Base-by-base conservation (phyloP, 2,329 filamentous ascomycete genomes). In the Monosporascus sp. region DNA sequence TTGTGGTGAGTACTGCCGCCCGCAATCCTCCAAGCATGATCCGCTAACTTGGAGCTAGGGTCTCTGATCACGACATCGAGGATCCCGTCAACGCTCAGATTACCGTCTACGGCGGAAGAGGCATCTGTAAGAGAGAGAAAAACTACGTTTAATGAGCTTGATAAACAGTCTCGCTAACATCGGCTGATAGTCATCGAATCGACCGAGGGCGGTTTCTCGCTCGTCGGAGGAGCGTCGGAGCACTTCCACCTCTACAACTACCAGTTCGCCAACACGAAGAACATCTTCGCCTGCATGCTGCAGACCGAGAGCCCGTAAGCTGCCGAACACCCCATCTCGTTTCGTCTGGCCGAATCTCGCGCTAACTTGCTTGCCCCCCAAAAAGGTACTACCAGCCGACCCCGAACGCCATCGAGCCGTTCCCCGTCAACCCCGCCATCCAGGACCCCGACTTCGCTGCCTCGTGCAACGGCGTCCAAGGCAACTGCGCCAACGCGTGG, bases 161-260 rank as follows among this genome's bases (percentile, higher is more conserved):
- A 43, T 5, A 37, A 5, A 49, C 17, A 19, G 22, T 35, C 31
- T 5, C 11, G 11, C 48, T 58, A 52, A 60, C 48, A 38, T 47
- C 17, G 22, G 17, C n/a, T n/a, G 17, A 17, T 26, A 60, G 58
- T 62, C 50, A 62, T 76, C 37, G 73, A 77, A 61, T 71, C 68
- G 11, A 62, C 58, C 2, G 58, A 61, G 9, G 75, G 75, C 37
- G 64, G 58, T 40, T 58, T 77, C 57, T 87, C 84, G 84, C 67
- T 87, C 6, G 78, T 78, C 49, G 84, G 81, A 5, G 83, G 81
- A 0, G 75, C 78, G 0, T 76, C 76, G 2, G 85, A 88, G 70
- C 85, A 87, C 67, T 77, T 76, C 53, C 74, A 79, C 48, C 69
- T 85, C 27, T 85, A 84, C 65, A 80, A 87, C 68, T 87, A 87